Base-by-base conservation (phyloP, 2,329 filamentous ascomycete species). In the Tolypocladium ovalisporum region DNA sequence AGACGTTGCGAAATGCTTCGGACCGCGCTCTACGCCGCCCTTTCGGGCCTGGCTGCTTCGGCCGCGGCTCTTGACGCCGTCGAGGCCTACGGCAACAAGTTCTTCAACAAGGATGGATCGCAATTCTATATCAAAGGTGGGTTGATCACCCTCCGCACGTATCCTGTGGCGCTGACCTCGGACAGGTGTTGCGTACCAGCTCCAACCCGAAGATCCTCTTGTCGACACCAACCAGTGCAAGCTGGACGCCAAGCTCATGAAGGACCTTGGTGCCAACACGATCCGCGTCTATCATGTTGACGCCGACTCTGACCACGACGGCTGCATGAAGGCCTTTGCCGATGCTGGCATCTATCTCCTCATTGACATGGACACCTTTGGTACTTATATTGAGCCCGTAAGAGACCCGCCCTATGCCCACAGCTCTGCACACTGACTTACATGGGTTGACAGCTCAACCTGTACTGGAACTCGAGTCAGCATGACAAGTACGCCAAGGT, bases 231-330 rank as follows among this genome's bases (percentile, higher is more conserved):
- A 82, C 53, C 91, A 96, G 75, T 95, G 90, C 76, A 71, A 79
- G 64, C 83, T 84, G 63, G 91, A 96, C 74, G 86, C 86, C 47
- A 70, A 76, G 19, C 78, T 92, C 67, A 95, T 96, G 88, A 81
- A 89, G 70, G 83, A 85, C 22, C 77, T 96, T 56, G 90, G 89
- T 61, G 83, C 88, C 68, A 96, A 96, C 70, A 80, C 87, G 35
- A 90, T 96, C 66, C 89, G 91, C 58, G 88, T 94, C 58, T 96
- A 96, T 72, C 90, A 96, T 67, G 89, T 96, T 60, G 86, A 95
- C 65, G 75, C 88, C 2, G 70, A 73, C 3, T 83, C 75, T 36
- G 76, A 93, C 68, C 92, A 96, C 71, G 78, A 82, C 58, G 86
- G 79, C 24, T 96, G 90, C 75, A 95, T 96, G 89, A 78, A 78